Evolutionary conservation across 2,329 filamentous ascomycete species (phyloP), one percentile per base, ranked within the genome.

Genomic region (Scedosporium apiospermum): DNA sequence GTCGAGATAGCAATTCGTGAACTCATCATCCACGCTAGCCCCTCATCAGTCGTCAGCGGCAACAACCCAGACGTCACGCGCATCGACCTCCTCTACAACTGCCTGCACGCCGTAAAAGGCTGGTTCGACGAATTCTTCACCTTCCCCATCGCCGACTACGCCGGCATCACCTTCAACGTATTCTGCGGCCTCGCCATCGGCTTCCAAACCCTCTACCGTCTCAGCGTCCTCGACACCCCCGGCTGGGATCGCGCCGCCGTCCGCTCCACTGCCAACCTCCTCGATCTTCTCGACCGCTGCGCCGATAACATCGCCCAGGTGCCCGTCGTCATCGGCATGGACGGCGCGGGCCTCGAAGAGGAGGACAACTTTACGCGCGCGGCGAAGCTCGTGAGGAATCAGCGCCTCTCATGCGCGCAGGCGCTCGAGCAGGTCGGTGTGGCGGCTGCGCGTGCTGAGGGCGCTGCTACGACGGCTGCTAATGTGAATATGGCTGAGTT

Each of bases 221-320:
- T 79, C 23, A 74, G 74, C 2, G 74, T 71, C 0, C 69, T 73
- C 3, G 75, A 78, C 6, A 72, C 75, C 57, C 73, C 74, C 1
- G 73, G 69, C 5, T 79, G 76, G 77, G 76, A 79, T 63, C 74
- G 72, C 61, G 70, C 72, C 3, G 64, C 72, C 1, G 69, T 78
- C 5, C 71, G 70, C 14, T 68, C 68, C 23, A 75, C 72, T 1
- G 73, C 68, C 4, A 72, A 78, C 57, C 66, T 77, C 0, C 67
- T 76, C 2, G 61, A 64, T 6, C 66, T 76, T n/a, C 64, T 77
- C 4, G 72, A 76, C 58, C 58, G 58, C 38, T 26, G 38, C 12
- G 58, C 58, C 18, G 58, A 60, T 9, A 46, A 46, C 21, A 46
- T 60, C 21, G 38, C 34, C 7, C 38, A 49, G 41, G 58, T 60